phyloP scores from a whole-genome alignment of 495 filamentous ascomycete species.

The Tuber borchii region DNA sequence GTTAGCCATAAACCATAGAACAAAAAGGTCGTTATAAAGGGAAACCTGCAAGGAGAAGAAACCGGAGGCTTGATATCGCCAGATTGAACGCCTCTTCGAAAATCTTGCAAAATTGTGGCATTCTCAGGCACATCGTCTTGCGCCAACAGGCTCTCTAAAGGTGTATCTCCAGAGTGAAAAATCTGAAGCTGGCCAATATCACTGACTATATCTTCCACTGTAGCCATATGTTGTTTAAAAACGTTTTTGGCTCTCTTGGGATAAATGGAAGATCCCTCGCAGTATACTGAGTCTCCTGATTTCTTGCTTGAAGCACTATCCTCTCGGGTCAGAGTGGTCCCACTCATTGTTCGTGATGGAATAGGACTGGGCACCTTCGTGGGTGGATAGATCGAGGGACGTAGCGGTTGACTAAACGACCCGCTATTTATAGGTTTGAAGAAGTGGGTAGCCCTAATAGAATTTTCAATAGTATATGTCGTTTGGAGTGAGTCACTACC shows the following conservation, averaged over 20 bases:
- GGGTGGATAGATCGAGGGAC: not conserved
- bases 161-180: not conserved
- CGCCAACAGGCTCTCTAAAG: not conserved
- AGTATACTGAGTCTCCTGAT: not conserved
- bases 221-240: not conserved
- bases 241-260: not conserved
- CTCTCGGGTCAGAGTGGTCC: fast-evolving
- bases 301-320: not conserved
- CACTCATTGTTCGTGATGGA: not conserved
- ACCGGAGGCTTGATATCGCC: not conserved
- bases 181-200: not conserved
- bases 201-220: not conserved
- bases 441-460: too few relatives aligned
- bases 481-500: too few relatives aligned
- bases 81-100: not conserved
- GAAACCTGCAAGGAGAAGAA: not conserved
- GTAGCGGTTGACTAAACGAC: not conserved
- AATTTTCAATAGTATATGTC: too few relatives aligned
- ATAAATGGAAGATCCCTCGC: not conserved
- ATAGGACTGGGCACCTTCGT: not conserved
- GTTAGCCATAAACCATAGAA: not conserved
- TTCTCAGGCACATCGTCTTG: not conserved
- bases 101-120: not conserved
- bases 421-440: not conserved
- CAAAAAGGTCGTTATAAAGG: not conserved